Percentiles rank a stretch among this genome's conserved stretches.
These are phyloP conservation scores for Juncus effusus DNA, from an alignment of 176 grass and related monocot genomes.

Conservation along the genomic window DNA sequence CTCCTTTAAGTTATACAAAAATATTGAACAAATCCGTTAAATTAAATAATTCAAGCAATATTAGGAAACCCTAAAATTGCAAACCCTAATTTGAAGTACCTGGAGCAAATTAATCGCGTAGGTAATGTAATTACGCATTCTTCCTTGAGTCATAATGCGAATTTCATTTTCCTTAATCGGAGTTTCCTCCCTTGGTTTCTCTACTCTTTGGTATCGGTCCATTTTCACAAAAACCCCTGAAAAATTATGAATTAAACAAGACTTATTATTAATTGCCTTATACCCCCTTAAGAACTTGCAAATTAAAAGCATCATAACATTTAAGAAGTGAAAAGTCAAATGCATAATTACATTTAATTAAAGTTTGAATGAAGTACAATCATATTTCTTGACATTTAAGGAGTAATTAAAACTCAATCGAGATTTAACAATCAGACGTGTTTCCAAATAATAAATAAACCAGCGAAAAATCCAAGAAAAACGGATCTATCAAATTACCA, in stretches of 20 bases:
- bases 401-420: neutral
- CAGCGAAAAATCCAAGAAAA: too few species aligned
- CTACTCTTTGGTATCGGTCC: conserved; percentile 96
- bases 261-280: neutral
- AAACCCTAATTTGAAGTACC: conserved; percentile 30
- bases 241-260: neutral
- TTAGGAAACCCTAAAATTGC: neutral
- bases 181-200: conserved; percentile 91
- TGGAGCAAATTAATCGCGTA: conserved; percentile 88
- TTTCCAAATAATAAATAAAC: neutral
- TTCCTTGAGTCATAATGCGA: conserved; percentile 92
- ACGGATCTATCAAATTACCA: too few species aligned
- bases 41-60: neutral
- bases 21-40: conserved; percentile 11
- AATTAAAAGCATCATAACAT: neutral
- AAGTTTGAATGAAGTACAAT: too few species aligned
- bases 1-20: conserved; percentile 54
- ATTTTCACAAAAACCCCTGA: conserved; percentile 30
- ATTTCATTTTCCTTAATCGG: conserved; percentile 99
- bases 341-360: too few species aligned
- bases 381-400: too few species aligned
- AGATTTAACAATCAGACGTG: too few species aligned
- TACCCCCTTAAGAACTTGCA: neutral
- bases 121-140: conserved; percentile 99
- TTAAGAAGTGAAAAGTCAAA: too few species aligned